Conservation (phyloP, 192 early-diverging fungal species). For the Chytriomyces sp. region DNA sequence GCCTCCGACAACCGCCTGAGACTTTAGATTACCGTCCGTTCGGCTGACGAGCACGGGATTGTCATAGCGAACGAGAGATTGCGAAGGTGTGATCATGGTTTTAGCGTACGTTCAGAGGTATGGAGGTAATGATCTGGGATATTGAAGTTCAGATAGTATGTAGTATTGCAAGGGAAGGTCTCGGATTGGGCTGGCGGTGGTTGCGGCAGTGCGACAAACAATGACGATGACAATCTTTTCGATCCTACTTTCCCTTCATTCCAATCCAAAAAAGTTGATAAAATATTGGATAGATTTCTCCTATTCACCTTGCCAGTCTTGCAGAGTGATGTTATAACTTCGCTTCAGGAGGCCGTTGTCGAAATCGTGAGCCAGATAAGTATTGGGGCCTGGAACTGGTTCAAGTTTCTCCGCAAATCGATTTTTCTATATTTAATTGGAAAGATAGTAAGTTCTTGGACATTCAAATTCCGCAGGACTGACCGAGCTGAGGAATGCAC, state of each 20-base stretch:
- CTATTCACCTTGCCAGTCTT: conserved; percentile 30
- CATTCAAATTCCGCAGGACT: background rate
- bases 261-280: background rate
- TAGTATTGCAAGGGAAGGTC: no score
- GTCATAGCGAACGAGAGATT: conserved; percentile 63
- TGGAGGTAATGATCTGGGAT: no score
- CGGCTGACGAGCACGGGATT: conserved; percentile 63
- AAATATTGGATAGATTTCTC: background rate
- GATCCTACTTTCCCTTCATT: background rate
- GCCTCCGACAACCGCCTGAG: conserved; percentile 25
- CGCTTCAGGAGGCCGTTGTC: conserved; percentile 46
- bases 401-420: conserved; percentile 39
- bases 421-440: conserved; percentile 26
- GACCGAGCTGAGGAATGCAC: conserved; percentile 49
- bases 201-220: background rate
- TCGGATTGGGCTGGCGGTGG: no score
- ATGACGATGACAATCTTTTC: no score
- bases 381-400: conserved; percentile 48
- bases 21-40: conserved; percentile 42
- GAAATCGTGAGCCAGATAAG: conserved; percentile 46
- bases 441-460: background rate
- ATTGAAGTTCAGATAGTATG: no score
- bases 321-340: conserved; percentile 56
- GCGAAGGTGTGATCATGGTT: conserved; percentile 42
- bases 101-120: no score